Evolutionary conservation across 1,284 basidiomycete species (phyloP).

Genomic region (Peniophora sp.): DNA sequence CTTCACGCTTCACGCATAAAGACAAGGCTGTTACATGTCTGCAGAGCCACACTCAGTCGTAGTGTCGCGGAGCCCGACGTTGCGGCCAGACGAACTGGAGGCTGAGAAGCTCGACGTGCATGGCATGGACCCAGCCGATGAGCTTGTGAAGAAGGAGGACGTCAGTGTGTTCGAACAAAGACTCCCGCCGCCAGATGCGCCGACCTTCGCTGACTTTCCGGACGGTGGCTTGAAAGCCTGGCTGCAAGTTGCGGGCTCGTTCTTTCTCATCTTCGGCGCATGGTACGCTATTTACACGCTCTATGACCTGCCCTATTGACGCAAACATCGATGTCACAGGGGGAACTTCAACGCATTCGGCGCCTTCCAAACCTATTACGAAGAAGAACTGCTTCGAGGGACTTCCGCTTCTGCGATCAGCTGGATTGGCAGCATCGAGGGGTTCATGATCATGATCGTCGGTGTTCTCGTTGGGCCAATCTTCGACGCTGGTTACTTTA

Average conservation of each 20-base stretch:
- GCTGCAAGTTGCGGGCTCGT: background rate
- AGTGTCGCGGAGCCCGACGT: too few species aligned
- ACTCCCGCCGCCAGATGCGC: background rate
- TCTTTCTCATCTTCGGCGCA: background rate
- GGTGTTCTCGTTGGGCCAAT: constrained; percentile 12
- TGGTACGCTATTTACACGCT: background rate
- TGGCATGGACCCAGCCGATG: too few species aligned
- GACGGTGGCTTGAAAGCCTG: background rate
- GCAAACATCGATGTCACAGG: constrained; percentile 4
- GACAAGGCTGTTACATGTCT: too few species aligned
- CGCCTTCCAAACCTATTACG: constrained; percentile 13
- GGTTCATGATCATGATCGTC: constrained; percentile 10
- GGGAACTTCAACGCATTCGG: constrained; percentile 15
- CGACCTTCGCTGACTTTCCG: background rate
- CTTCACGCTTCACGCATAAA: too few species aligned
- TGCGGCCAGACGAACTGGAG: too few species aligned
- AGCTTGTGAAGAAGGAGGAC: too few species aligned
- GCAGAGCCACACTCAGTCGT: too few species aligned
- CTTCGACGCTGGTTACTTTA: constrained; percentile 11
- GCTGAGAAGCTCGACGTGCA: too few species aligned
- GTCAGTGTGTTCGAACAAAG: too few species aligned
- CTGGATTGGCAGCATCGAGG: constrained; percentile 14
- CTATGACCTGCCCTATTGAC: background rate
- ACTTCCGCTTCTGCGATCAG: constrained; percentile 12
- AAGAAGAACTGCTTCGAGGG: constrained; percentile 6